These are phyloP conservation scores for Cucurbita pepo DNA, from an alignment of 306 rosid species.

Conservation along the genomic window DNA sequence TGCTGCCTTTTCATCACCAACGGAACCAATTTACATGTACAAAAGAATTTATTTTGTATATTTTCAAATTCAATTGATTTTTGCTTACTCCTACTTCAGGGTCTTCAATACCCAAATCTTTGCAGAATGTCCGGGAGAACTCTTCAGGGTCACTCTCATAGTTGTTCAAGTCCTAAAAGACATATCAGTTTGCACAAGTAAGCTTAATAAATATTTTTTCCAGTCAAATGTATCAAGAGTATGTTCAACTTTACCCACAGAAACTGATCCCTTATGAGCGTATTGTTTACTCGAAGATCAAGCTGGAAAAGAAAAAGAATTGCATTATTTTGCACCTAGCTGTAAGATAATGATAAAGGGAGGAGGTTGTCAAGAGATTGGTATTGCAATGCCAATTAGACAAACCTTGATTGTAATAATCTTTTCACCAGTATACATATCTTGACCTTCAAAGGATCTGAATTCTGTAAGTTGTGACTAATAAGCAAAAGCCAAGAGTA, in stretches of 20 bases:
- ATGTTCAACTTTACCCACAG: slow-evolving; percentile 62
- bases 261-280: slow-evolving; percentile 79
- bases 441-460: slow-evolving; percentile 73
- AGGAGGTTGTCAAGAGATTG: neutral
- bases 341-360: neutral
- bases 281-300: slow-evolving; percentile 85
- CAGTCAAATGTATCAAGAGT: slow-evolving; percentile 5
- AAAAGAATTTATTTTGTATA: neutral
- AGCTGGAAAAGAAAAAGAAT: slow-evolving; percentile 30
- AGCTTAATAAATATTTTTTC: neutral
- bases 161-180: slow-evolving; percentile 78
- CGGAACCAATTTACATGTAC: neutral
- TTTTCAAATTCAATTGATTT: neutral
- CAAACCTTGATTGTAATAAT: slow-evolving; percentile 75
- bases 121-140: slow-evolving; percentile 69
- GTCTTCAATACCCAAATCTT: slow-evolving; percentile 72
- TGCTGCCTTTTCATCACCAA: neutral
- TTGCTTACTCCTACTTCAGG: slow-evolving; percentile 92
- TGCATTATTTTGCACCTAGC: neutral
- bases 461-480: slow-evolving; percentile 73
- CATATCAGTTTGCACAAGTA: neutral
- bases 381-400: neutral
- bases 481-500: slow-evolving; percentile 9
- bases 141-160: slow-evolving; percentile 95
- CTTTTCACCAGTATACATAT: slow-evolving; percentile 79